Conservation (phyloP, 257 asterid species). For the Plectranthus barbatus region DNA sequence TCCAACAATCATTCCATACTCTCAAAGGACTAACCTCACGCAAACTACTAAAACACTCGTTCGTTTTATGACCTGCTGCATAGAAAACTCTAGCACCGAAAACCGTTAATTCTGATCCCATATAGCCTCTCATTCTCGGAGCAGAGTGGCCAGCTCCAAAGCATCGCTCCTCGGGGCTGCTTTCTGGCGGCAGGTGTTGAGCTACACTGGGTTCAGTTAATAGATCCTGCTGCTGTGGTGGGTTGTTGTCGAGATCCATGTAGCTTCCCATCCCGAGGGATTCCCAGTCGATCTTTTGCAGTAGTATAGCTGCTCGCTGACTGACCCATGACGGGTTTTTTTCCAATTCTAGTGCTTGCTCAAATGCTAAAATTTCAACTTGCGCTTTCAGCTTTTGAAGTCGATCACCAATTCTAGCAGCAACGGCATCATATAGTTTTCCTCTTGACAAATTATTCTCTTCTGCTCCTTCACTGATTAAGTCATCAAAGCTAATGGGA, state of each 20-base stretch:
- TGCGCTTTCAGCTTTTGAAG: constrained; percentile 56
- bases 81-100: constrained; percentile 67
- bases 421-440: constrained; percentile 63
- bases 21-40: constrained; percentile 39
- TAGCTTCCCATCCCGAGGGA: constrained; percentile 45
- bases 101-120: constrained; percentile 45
- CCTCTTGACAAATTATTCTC: constrained; percentile 40
- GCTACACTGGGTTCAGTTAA: constrained; percentile 6
- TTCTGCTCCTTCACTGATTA: constrained; percentile 32
- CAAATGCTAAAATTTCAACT: constrained; percentile 51
- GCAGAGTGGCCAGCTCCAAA: constrained; percentile 23
- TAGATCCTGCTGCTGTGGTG: constrained; percentile 16
- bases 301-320: constrained; percentile 39
- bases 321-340: constrained; percentile 14
- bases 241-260: constrained; percentile 19
- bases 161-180: constrained; percentile 12
- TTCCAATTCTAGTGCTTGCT: constrained; percentile 34
- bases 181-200: constrained; percentile 20
- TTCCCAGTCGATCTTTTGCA: constrained; percentile 66
- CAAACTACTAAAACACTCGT: constrained; percentile 15
- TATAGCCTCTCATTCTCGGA: constrained; percentile 48
- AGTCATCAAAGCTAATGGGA: constrained; percentile 69
- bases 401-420: constrained; percentile 54
- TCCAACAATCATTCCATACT: constrained; percentile 46
- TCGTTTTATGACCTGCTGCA: constrained; percentile 14